phyloP scores from a whole-genome alignment of 495 filamentous ascomycete genomes.

The Penicillium argentinense region DNA sequence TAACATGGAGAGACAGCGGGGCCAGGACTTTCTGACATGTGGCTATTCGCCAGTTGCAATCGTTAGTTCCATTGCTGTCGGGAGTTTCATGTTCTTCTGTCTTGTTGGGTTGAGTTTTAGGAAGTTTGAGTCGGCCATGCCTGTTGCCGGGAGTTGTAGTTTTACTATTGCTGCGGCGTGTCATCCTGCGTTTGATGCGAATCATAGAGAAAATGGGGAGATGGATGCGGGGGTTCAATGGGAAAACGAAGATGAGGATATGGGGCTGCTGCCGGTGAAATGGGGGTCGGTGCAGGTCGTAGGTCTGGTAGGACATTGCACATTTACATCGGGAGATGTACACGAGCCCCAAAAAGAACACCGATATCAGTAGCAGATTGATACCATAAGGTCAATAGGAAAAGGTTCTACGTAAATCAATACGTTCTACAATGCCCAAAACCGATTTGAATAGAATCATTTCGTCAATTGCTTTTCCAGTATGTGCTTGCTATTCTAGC shows the following conservation, averaged over 20 bases:
- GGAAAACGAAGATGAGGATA: too few relatives aligned
- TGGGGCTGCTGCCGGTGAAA: too few relatives aligned
- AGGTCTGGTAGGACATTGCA: too few relatives aligned
- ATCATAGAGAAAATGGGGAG: background rate
- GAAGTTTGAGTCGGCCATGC: constrained; percentile 3
- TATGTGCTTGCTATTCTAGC: constrained; percentile 46
- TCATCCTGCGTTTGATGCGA: too few relatives aligned
- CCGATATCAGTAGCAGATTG: too few relatives aligned
- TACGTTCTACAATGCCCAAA: too few relatives aligned
- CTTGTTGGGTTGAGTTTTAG: background rate
- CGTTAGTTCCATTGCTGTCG: background rate
- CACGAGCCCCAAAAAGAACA: too few relatives aligned
- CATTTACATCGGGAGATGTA: too few relatives aligned
- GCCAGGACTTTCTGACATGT: background rate
- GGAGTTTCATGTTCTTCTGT: background rate
- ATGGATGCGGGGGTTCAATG: too few relatives aligned
- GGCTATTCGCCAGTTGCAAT: constrained; percentile 1
- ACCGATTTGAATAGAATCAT: constrained; percentile 7
- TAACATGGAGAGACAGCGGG: constrained; percentile 8
- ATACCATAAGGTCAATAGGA: too few relatives aligned
- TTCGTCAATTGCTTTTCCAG: constrained; percentile 38
- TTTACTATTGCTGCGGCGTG: constrained; percentile 9
- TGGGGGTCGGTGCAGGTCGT: too few relatives aligned
- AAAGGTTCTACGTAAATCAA: too few relatives aligned
- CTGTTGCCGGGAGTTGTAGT: constrained; percentile 6